phyloP scores from a whole-genome alignment of 192 early-diverging fungal genomes.

The Entrophospora sp. region DNA sequence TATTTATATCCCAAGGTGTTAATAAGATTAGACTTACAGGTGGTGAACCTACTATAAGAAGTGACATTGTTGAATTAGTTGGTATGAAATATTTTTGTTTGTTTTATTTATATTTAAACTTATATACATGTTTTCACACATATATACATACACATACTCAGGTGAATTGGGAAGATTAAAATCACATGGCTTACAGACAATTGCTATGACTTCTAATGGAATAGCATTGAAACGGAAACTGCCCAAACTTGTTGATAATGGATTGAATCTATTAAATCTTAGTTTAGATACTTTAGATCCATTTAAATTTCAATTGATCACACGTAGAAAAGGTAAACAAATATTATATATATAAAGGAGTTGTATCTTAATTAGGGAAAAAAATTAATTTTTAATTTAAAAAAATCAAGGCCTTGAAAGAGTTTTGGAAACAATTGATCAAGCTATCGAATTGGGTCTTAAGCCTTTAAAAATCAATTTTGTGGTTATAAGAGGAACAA shows the following conservation, averaged over 20 bases:
- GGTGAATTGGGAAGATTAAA: conserved; percentile 65
- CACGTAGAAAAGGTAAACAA: conserved; percentile 62
- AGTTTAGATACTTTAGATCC: conserved; percentile 87
- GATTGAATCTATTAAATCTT: conserved; percentile 84
- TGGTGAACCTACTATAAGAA: conserved; percentile 91
- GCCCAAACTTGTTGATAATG: conserved; percentile 52
- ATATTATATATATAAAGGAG: no score
- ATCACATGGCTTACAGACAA: conserved; percentile 60
- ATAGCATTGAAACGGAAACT: conserved; percentile 84
- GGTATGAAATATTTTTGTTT: conserved; percentile 30
- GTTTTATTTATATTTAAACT: not conserved
- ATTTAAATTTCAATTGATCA: conserved; percentile 82
- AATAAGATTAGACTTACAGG: conserved; percentile 94
- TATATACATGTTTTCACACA: not conserved
- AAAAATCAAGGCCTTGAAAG: conserved; percentile 48
- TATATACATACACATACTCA: conserved; percentile 10
- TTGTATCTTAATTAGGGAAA: no score
- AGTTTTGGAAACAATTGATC: conserved; percentile 69
- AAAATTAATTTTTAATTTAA: not conserved
- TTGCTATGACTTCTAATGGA: conserved; percentile 94
- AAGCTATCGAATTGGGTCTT: conserved; percentile 56
- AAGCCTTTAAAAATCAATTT: conserved; percentile 82
- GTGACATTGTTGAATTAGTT: conserved; percentile 81
- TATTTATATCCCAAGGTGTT: conserved; percentile 86
- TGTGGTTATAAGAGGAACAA: conserved; percentile 84